Base-by-base conservation (phyloP, 2,329 filamentous ascomycete species). In the Colletotrichum sp. region DNA sequence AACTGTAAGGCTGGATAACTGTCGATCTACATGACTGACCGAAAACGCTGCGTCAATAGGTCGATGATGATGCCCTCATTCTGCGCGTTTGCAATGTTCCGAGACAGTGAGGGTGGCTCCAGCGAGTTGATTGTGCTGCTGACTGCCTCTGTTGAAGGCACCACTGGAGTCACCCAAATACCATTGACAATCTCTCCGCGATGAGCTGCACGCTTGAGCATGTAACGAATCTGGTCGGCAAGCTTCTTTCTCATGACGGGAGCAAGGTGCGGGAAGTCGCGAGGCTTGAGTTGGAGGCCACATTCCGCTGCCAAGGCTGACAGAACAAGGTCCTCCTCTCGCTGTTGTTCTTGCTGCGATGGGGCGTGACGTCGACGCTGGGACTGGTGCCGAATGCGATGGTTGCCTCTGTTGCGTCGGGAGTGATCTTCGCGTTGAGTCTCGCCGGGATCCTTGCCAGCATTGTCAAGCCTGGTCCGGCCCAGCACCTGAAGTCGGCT, bases 61-160 rank as follows among this genome's bases (percentile, higher is more conserved):
- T 49, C 39, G 39, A 49, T 49, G 39, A 49, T 49, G 39, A 49
- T 49, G 18, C 39, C 39, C 39, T 49, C 39, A 49, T n/a, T 49
- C 39, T 49, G 39, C 8, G 39, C 39, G 39, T 49, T 49, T 49
- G 39, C 39, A 49, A 49, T 49, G 39, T 49, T 49, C 3, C 18
- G 18, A 49, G 39, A 49, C 39, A 49, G 18, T 1, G 39, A 49
- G 39, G 39, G 39, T 9, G 39, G 39, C 39, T 49, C 39, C 39
- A 49, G 1, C 18, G 39, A n/a, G 2, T 1, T 49, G 39, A 49
- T 49, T 49, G 39, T 12, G 39, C 39, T 49, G 18, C 39, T n/a
- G 9, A 49, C 39, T 49, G 39, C 18, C 39, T 49, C 39, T 6
- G 8, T 6, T 12, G 18, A 9, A 49, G 18, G 39, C 9, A n/a